phyloP scores from a whole-genome alignment of 495 filamentous ascomycete species.

The Astrothelium macrocarpum region DNA sequence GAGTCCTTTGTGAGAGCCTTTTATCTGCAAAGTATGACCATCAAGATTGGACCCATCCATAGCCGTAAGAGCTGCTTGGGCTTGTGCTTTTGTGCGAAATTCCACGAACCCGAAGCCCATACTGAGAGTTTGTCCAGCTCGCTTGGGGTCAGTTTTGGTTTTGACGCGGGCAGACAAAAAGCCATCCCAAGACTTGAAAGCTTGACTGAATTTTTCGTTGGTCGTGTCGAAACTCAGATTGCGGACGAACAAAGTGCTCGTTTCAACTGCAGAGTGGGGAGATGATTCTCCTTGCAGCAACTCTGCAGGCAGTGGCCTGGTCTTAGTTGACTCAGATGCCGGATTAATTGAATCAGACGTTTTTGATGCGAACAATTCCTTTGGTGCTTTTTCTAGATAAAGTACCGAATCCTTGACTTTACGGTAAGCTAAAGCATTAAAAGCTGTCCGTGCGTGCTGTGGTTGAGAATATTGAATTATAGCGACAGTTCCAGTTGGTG shows the following conservation, averaged over 20 bases:
- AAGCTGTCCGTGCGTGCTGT: slow-evolving; percentile 70
- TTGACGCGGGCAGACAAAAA: slow-evolving; percentile 34
- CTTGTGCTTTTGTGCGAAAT: slow-evolving; percentile 66
- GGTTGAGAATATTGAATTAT: slow-evolving; percentile 77
- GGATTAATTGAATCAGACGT: slow-evolving; percentile 3
- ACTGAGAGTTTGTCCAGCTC: slow-evolving; percentile 69
- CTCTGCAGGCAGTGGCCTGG: slow-evolving; percentile 30
- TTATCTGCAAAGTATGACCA: slow-evolving; percentile 72
- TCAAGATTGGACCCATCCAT: slow-evolving; percentile 86
- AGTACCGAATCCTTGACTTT: slow-evolving; percentile 85
- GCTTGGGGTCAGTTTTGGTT: slow-evolving; percentile 32
- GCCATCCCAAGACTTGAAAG: slow-evolving; percentile 71
- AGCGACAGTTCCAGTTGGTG: slow-evolving; percentile 82
- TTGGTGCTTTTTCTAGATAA: slow-evolving; percentile 89
- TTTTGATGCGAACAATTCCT: slow-evolving; percentile 55
- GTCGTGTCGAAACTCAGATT: slow-evolving; percentile 92
- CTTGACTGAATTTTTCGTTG: slow-evolving; percentile 56
- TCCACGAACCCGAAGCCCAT: slow-evolving; percentile 97
- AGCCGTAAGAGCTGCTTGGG: slow-evolving; percentile 62
- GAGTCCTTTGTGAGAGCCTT: slow-evolving; percentile 69
- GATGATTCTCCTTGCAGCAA: slow-evolving; percentile 45
- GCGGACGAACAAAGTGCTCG: slow-evolving; percentile 77
- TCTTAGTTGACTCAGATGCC: slow-evolving; percentile 20
- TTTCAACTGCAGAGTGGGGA: slow-evolving; percentile 45
- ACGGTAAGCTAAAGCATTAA: slow-evolving; percentile 72